Base-by-base conservation (phyloP, 2,329 filamentous ascomycete species). In the Domatiomyces catenatus region DNA sequence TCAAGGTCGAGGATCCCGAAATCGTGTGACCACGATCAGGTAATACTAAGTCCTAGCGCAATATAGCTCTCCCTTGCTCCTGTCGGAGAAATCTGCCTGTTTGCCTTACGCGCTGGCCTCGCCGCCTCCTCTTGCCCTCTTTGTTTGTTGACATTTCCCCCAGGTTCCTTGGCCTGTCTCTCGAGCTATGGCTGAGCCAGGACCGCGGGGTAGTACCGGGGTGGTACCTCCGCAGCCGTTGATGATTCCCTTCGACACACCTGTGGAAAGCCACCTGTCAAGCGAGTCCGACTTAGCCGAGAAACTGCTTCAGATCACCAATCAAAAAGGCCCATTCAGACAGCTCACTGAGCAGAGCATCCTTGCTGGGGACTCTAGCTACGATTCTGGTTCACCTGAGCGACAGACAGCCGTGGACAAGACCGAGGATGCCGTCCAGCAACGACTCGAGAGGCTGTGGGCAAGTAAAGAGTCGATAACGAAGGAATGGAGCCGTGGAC, bases 321-420 rank as follows among this genome's bases (percentile, higher is more conserved):
- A 71, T 44, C 81, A 93, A 61, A 81, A 84, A 53, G 86, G 86
- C 12, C 85, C 86, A 20, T 93, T 96, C 63, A 82, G 86, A 52
- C 75, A 81, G 59, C 74, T 96, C 56, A 86, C 80, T 47, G 85
- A 94, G 65, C 75, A 80, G 8, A 67, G 67, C 18, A 62, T 64
- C 32, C 32, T 39, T 39, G 32, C 8, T 39, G 32, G 15, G 32
- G 32, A 39, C 32, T 39, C 32, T 39, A 12, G 32, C 12, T 15
- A 39, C 32, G 32, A 39, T 39, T 8, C 10, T 4, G 32, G 10
- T 12, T 8, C 32, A 15, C 15, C 32, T 15, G 32, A 39, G 32
- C 32, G 32, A 39, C 32, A 39, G 15, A 15, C 32, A 5, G 32
- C 10, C 2, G 2, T 39, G 10, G 8, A 39, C 15, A 15, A 39